phyloP scores from a whole-genome alignment of 2,329 filamentous ascomycete genomes.

The Fusarium pseudocircinatum region DNA sequence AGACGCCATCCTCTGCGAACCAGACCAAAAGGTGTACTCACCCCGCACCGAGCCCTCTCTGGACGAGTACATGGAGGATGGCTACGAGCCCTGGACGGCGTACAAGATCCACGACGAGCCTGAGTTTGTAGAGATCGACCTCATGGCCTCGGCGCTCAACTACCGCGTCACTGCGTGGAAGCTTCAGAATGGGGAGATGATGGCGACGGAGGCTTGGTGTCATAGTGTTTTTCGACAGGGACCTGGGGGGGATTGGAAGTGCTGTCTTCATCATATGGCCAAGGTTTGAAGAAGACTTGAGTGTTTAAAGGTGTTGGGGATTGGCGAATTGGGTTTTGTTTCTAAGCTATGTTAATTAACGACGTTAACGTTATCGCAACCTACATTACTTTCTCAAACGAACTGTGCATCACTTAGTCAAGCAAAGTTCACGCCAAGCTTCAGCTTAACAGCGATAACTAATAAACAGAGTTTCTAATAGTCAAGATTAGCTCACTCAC shows the following conservation, averaged over 20 bases:
- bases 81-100: conserved; percentile 49
- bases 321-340: conserved; percentile 27
- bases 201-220: conserved; percentile 48
- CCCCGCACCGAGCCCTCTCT: conserved; percentile 46
- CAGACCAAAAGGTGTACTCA: conserved; percentile 46
- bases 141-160: conserved; percentile 47
- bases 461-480: conserved; percentile 18
- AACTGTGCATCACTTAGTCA: not conserved
- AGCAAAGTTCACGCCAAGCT: not conserved
- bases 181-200: conserved; percentile 44
- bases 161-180: conserved; percentile 49
- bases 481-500: conserved; percentile 7
- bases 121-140: conserved; percentile 51
- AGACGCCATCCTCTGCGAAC: conserved; percentile 47
- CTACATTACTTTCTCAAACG: not conserved
- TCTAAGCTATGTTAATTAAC: conserved; percentile 16
- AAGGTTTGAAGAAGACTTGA: conserved; percentile 18
- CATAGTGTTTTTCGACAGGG: conserved; percentile 48
- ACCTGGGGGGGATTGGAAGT: conserved; percentile 49
- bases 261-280: conserved; percentile 49
- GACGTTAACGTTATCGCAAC: conserved; percentile 4
- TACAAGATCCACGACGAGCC: conserved; percentile 50
- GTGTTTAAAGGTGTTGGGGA: conserved; percentile 28
- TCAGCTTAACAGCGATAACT: conserved; percentile 1
- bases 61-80: conserved; percentile 46